Evolutionary conservation across 306 rosid species (phyloP).

Genomic region (Vigna unguiculata): DNA sequence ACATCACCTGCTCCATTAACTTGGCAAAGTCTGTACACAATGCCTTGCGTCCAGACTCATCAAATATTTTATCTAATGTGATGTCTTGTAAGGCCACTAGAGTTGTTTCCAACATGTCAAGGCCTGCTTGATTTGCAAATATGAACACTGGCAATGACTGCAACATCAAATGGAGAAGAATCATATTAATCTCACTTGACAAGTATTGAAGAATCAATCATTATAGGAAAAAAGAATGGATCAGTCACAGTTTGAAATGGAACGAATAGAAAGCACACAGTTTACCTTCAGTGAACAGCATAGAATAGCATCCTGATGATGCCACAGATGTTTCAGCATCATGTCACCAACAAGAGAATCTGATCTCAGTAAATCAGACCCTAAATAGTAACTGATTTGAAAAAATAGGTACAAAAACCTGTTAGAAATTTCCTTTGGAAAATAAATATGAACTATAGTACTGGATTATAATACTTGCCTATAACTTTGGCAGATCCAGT

Average conservation of each 20-base stretch:
- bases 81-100: slow-evolving; percentile 93
- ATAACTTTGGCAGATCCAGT: slow-evolving; percentile 95
- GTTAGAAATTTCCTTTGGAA: not conserved
- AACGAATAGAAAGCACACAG: not conserved
- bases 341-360: slow-evolving; percentile 69
- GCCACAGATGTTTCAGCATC: slow-evolving; percentile 82
- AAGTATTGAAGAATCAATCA: not conserved
- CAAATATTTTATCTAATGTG: slow-evolving; percentile 89
- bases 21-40: slow-evolving; percentile 78
- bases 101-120: slow-evolving; percentile 96
- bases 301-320: slow-evolving; percentile 89
- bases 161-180: slow-evolving; percentile 26
- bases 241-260: not conserved
- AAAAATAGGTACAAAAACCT: not conserved
- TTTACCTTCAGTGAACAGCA: slow-evolving; percentile 88
- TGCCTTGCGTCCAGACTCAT: slow-evolving; percentile 85
- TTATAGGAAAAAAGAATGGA: not conserved
- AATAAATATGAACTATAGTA: slow-evolving; percentile 10
- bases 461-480: slow-evolving; percentile 54
- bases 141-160: slow-evolving; percentile 86
- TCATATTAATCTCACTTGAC: not conserved
- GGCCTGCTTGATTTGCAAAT: slow-evolving; percentile 95
- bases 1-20: slow-evolving; percentile 87
- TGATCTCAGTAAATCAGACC: slow-evolving; percentile 69
- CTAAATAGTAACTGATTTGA: slow-evolving; percentile 68